Evolutionary conservation across 352 stramenopile genomes (phyloP).

Genomic region (Phytophthora ramorum): DNA sequence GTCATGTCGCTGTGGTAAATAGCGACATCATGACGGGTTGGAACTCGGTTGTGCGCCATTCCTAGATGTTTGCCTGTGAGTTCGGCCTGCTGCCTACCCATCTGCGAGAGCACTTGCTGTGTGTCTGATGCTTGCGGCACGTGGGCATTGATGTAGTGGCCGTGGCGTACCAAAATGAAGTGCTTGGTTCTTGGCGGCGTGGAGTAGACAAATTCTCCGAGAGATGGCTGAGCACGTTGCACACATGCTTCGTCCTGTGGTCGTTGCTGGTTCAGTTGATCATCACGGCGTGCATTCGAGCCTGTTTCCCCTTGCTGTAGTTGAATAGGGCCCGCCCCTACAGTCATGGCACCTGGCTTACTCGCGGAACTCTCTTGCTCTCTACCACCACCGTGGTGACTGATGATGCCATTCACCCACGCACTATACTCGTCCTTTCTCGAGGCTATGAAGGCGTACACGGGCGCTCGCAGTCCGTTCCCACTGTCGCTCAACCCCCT

Average conservation of each 20-base stretch:
- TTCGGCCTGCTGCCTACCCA: slow-evolving; percentile 76
- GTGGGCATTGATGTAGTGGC: slow-evolving; percentile 86
- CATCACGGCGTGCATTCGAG: neutral
- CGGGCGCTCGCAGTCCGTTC: slow-evolving; percentile 16
- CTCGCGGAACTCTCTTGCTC: slow-evolving; percentile 6
- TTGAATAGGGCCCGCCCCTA: neutral
- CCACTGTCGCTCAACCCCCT: slow-evolving; percentile 3
- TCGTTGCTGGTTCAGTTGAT: neutral
- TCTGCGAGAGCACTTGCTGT: slow-evolving; percentile 82
- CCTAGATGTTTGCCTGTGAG: slow-evolving; percentile 77
- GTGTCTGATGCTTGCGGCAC: slow-evolving; percentile 58
- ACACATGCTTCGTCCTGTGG: slow-evolving; percentile 1
- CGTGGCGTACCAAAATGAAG: slow-evolving; percentile 80
- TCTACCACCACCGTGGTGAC: neutral
- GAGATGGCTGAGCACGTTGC: slow-evolving; percentile 26
- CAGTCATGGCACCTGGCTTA: neutral
- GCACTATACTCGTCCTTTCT: slow-evolving; percentile 36
- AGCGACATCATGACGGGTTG: slow-evolving; percentile 61
- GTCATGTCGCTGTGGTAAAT: slow-evolving; percentile 83
- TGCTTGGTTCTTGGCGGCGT: slow-evolving; percentile 70
- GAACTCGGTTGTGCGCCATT: slow-evolving; percentile 56
- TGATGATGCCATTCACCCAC: slow-evolving; percentile 56
- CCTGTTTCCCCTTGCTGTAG: neutral
- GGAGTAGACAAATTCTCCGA: slow-evolving; percentile 59
- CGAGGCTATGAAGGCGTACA: slow-evolving; percentile 47